Conservation (phyloP, 2,329 filamentous ascomycete genomes). For the Colletotrichum sidae region DNA sequence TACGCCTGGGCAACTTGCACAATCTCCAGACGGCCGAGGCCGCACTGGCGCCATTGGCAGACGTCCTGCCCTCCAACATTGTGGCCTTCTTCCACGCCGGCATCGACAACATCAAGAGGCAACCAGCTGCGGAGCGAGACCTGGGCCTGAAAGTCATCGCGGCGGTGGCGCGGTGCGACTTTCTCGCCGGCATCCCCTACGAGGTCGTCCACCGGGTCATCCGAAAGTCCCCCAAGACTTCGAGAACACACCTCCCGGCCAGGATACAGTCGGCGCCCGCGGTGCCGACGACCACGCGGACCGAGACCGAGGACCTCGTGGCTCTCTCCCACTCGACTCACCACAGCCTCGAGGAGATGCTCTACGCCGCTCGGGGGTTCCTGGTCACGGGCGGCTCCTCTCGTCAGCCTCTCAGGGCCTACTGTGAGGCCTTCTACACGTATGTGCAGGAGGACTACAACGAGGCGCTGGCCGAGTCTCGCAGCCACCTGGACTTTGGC, state of each 20-base stretch:
- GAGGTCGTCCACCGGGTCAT: slow-evolving; percentile 1
- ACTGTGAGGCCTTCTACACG: slow-evolving; percentile 7
- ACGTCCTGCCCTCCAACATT: slow-evolving; percentile 14
- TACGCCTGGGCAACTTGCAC: slow-evolving; percentile 10
- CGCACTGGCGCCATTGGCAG: background rate
- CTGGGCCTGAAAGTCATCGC: slow-evolving; percentile 19
- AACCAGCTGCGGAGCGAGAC: background rate
- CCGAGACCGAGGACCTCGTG: background rate
- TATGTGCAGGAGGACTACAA: slow-evolving; percentile 3
- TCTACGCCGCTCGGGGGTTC: slow-evolving; percentile 10
- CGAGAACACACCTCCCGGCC: background rate
- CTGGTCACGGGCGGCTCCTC: background rate
- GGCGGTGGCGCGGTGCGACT: slow-evolving; percentile 20
- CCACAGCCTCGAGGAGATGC: slow-evolving; percentile 27
- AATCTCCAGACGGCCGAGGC: background rate
- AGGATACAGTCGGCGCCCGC: slow-evolving; percentile 2
- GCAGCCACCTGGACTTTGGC: background rate
- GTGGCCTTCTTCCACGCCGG: slow-evolving; percentile 8
- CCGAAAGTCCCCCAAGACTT: background rate
- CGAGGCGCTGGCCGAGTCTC: background rate
- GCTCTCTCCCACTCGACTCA: background rate
- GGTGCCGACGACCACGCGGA: background rate
- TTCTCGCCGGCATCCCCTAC: background rate
- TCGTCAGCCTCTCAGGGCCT: slow-evolving; percentile 12
- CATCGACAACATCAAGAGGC: slow-evolving; percentile 14